A percentile compares a stretch with the other conserved stretches of the same genome.
phyloP scores from a whole-genome alignment of 495 filamentous ascomycete species.

The Penicillium steckii region DNA sequence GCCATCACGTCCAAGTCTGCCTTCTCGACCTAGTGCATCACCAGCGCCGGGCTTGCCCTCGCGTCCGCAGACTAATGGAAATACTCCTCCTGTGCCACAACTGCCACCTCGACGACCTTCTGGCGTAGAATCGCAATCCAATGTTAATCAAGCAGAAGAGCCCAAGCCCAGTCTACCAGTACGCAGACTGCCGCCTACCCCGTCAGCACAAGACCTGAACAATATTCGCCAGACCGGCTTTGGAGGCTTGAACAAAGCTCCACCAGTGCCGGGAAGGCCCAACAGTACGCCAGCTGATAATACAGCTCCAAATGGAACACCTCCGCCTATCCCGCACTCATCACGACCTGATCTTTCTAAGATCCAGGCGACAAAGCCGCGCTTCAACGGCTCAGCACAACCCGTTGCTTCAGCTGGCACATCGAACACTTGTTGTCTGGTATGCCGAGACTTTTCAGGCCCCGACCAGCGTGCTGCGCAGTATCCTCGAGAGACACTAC shows the following conservation, averaged over 20 bases:
- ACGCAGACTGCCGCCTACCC: slow-evolving; percentile 37
- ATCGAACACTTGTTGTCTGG: slow-evolving; percentile 57
- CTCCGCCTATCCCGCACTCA: slow-evolving; percentile 56
- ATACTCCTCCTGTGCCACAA: slow-evolving; percentile 17
- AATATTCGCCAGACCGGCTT: slow-evolving; percentile 41
- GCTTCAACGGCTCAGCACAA: slow-evolving; percentile 23
- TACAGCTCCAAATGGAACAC: slow-evolving; percentile 21
- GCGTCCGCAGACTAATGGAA: neutral
- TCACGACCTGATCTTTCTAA: slow-evolving; percentile 60
- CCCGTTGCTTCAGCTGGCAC: slow-evolving; percentile 9
- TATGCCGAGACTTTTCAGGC: slow-evolving; percentile 82
- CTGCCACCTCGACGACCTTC: slow-evolving; percentile 34
- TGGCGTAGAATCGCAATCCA: slow-evolving; percentile 17
- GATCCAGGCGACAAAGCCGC: slow-evolving; percentile 54
- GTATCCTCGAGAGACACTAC: slow-evolving; percentile 68
- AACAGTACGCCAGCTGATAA: slow-evolving; percentile 16
- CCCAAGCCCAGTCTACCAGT: slow-evolving; percentile 13
- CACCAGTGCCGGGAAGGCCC: slow-evolving; percentile 15
- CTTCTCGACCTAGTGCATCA: neutral
- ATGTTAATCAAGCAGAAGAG: slow-evolving; percentile 12
- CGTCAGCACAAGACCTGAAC: slow-evolving; percentile 26
- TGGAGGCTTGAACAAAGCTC: slow-evolving; percentile 35
- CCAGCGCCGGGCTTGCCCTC: slow-evolving; percentile 13
- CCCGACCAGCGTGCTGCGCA: slow-evolving; percentile 77
- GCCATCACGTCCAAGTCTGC: slow-evolving; percentile 10